These are phyloP conservation scores for Hortaea sp. DNA, from an alignment of 2,329 filamentous ascomycete genomes.

Conservation along the genomic window DNA sequence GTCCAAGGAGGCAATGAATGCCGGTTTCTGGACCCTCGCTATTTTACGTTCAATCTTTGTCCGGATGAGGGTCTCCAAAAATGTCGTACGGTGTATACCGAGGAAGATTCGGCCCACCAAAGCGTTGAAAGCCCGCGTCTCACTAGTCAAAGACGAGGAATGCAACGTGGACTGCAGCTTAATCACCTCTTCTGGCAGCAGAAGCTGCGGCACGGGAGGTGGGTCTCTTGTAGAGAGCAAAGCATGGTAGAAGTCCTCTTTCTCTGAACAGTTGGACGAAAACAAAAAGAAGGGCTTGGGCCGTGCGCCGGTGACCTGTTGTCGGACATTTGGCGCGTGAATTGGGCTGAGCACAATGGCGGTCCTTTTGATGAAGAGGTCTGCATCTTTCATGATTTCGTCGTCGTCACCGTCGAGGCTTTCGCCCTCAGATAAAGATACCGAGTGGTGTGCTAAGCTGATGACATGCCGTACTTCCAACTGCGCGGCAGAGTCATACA, in stretches of 20 bases:
- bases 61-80: constrained; percentile 68
- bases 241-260: constrained; percentile 97
- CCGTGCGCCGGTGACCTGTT: constrained; percentile 9
- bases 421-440: constrained; percentile 70
- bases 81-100: constrained; percentile 72
- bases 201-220: constrained; percentile 61
- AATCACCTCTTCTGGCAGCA: constrained; percentile 79
- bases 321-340: constrained; percentile 10
- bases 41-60: constrained; percentile 95
- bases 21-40: constrained; percentile 79
- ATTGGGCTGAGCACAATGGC: constrained; percentile 23
- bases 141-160: constrained; percentile 69
- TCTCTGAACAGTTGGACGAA: constrained; percentile 88
- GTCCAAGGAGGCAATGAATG: constrained; percentile 76
- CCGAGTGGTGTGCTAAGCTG: constrained; percentile 75
- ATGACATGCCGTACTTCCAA: constrained; percentile 94
- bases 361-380: constrained; percentile 80
- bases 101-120: constrained; percentile 82
- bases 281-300: constrained; percentile 86
- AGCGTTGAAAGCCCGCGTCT: constrained; percentile 90
- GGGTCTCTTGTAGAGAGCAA: constrained; percentile 62
- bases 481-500: constrained; percentile 92
- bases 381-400: constrained; percentile 71
- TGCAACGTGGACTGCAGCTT: constrained; percentile 82
- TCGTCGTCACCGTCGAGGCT: constrained; percentile 29